Percentiles rank a stretch among this genome's conserved stretches.
Conservation (phyloP, 306 rosid species). For the Chamaecrista fasciculata region DNA sequence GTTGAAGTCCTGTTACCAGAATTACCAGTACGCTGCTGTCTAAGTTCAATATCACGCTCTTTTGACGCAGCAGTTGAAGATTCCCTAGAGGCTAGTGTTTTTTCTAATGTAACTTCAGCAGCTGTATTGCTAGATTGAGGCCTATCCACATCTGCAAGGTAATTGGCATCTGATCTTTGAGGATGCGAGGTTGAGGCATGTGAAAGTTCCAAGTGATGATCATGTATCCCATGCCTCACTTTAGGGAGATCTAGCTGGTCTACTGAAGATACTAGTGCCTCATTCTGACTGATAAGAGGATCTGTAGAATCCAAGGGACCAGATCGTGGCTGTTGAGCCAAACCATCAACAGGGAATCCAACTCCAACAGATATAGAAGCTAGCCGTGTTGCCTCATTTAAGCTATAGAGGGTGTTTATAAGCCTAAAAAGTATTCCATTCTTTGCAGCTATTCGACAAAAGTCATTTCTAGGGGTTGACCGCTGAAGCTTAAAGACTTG, state of each 20-base stretch:
- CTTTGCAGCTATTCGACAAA: slow-evolving; percentile 94
- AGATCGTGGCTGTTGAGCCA: slow-evolving; percentile 71
- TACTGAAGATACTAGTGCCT: slow-evolving; percentile 46
- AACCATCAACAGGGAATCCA: slow-evolving; percentile 71
- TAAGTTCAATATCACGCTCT: slow-evolving; percentile 64
- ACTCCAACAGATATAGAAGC: slow-evolving; percentile 84
- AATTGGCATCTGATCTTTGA: slow-evolving; percentile 69
- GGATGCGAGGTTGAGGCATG: slow-evolving; percentile 81
- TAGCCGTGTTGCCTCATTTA: slow-evolving; percentile 93
- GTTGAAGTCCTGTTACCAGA: slow-evolving; percentile 65
- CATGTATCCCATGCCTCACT: slow-evolving; percentile 63
- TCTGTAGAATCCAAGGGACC: slow-evolving; percentile 74
- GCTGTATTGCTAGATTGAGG: slow-evolving; percentile 60
- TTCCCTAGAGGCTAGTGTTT: slow-evolving; percentile 54
- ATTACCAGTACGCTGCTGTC: slow-evolving; percentile 61
- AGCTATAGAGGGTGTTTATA: slow-evolving; percentile 92
- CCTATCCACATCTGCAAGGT: slow-evolving; percentile 63
- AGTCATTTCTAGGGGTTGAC: slow-evolving; percentile 91
- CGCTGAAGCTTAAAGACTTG: slow-evolving; percentile 98
- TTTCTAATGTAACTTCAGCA: slow-evolving; percentile 52
- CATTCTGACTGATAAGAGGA: slow-evolving; percentile 63
- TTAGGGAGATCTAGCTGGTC: slow-evolving; percentile 67
- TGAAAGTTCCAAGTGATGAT: slow-evolving; percentile 72
- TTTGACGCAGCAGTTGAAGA: slow-evolving; percentile 43
- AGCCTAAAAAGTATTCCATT: slow-evolving; percentile 94